Evolutionary conservation across 148 eudicot species (phyloP), one percentile per base, ranked within the genome.

Genomic region (Amaranthus palmeri): DNA sequence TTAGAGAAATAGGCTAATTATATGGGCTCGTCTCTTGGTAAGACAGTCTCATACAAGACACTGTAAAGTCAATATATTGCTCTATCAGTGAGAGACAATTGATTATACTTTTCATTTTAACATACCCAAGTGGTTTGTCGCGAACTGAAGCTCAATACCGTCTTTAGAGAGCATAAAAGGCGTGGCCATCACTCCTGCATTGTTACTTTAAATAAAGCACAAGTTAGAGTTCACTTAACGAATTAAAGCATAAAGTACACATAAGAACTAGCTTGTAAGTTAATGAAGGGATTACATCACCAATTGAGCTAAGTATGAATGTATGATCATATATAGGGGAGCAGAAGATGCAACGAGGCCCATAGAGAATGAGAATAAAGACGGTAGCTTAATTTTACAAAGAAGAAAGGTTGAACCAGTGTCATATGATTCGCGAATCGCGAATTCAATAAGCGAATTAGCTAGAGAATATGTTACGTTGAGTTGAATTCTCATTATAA

Each of bases 181-280:
- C 10, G 86, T 90, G 43, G 92, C 95, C 98, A 93, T 93, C 7
- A 88, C 72, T 63, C 98, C 98, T 77, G 98, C 98, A 81, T 93
- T 93, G 81, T 92, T 92, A 74, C 97, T 89, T 69, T 40, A 40
- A 73, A 78, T 12, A 46, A 45, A 41, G 51, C 45, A 52, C 25
- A 44, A 36, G 67, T 53, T 68, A 67, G 44, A 59, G 70, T 77
- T 51, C 18, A 57, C 60, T 36, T 14, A 48, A 52, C 9, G 59
- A 58, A 65, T 41, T 42, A 43, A 8, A 42, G 53, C 56, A 71
- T 46, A 43, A 36, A 40, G 49, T 46, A 68, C 61, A 61, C 55
- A 18, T 7, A 48, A 15, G 54, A 49, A 65, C 42, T 8, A 69
- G 56, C 46, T 75, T 12, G 12, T 48, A 58, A 49, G 42, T 4